phyloP scores from a whole-genome alignment of 371 early-diverging fungal species.

The Mortierella sp. region DNA sequence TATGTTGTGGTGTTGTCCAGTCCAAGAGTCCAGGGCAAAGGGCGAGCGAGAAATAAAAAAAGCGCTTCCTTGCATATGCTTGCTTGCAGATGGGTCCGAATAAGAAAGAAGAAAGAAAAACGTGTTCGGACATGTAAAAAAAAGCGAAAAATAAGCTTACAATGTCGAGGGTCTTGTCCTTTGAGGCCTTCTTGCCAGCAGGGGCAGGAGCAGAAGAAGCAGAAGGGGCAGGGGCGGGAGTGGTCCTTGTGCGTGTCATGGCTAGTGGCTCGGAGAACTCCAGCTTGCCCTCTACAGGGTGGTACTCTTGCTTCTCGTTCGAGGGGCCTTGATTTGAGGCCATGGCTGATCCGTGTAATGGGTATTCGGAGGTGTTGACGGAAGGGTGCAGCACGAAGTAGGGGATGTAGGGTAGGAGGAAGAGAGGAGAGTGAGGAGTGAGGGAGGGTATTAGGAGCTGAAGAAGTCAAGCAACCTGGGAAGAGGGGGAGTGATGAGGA shows the following conservation, averaged over 20 bases:
- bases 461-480: background rate
- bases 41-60: background rate
- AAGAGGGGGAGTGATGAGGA: background rate
- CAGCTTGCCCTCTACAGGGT: conserved; percentile 2
- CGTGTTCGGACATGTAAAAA: conserved; percentile 2
- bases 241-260: conserved; percentile 44
- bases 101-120: background rate
- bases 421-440: background rate
- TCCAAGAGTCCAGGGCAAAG: background rate
- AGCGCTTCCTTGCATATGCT: background rate
- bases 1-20: too few relatives aligned
- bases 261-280: conserved; percentile 46
- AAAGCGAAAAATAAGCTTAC: conserved; percentile 21
- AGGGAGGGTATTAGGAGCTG: background rate
- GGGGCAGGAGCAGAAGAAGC: background rate
- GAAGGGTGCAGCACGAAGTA: background rate
- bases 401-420: background rate
- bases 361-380: background rate
- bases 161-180: conserved; percentile 51
- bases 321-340: conserved; percentile 27
- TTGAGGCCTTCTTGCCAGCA: conserved; percentile 21
- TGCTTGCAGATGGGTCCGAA: background rate
- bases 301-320: conserved; percentile 22
- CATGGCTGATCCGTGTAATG: conserved; percentile 20
- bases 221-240: conserved; percentile 2